Conservation (phyloP, 2,329 filamentous ascomycete species). For the Claviceps purpurea region DNA sequence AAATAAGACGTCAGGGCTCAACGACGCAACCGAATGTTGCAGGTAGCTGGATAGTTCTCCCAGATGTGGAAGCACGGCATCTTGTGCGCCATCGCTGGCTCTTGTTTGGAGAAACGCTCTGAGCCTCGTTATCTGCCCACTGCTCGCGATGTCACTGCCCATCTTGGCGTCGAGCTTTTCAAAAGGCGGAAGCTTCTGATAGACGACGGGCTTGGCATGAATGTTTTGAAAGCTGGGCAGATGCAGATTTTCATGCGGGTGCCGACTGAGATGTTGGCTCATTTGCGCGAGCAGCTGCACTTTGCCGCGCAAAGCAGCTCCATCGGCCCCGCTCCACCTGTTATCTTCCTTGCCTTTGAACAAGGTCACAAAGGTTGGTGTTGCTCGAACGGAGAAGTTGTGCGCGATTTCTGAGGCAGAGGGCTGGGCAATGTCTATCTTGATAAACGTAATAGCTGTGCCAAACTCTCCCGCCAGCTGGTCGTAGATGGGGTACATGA, state of each 20-base stretch:
- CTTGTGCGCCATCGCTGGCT: slow-evolving; percentile 41
- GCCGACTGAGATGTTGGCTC: slow-evolving; percentile 49
- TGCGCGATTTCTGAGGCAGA: slow-evolving; percentile 49
- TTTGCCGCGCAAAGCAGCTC: slow-evolving; percentile 53
- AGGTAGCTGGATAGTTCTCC: slow-evolving; percentile 50
- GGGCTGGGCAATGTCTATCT: slow-evolving; percentile 62
- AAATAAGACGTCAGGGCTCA: slow-evolving; percentile 58
- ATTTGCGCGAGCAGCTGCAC: slow-evolving; percentile 62
- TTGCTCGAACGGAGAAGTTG: slow-evolving; percentile 57
- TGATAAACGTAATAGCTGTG: slow-evolving; percentile 58
- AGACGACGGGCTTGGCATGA: slow-evolving; percentile 54
- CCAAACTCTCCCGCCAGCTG: slow-evolving; percentile 62
- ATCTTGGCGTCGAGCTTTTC: slow-evolving; percentile 73
- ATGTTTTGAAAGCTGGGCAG: slow-evolving; percentile 56
- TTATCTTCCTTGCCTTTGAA: slow-evolving; percentile 62
- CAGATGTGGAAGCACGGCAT: slow-evolving; percentile 60
- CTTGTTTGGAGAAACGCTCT: slow-evolving; percentile 58
- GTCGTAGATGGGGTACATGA: slow-evolving; percentile 70
- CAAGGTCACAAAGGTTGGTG: slow-evolving; percentile 83
- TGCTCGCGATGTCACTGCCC: slow-evolving; percentile 40
- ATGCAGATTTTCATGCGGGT: slow-evolving; percentile 59
- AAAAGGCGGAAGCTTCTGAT: slow-evolving; percentile 66
- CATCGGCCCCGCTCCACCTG: slow-evolving; percentile 69
- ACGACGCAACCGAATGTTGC: slow-evolving; percentile 33
- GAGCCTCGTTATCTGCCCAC: slow-evolving; percentile 48